A percentile compares a stretch with the other conserved stretches of the same genome.
phyloP scores from a whole-genome alignment of 805 yeast species.

The Yarrowia porcina region DNA sequence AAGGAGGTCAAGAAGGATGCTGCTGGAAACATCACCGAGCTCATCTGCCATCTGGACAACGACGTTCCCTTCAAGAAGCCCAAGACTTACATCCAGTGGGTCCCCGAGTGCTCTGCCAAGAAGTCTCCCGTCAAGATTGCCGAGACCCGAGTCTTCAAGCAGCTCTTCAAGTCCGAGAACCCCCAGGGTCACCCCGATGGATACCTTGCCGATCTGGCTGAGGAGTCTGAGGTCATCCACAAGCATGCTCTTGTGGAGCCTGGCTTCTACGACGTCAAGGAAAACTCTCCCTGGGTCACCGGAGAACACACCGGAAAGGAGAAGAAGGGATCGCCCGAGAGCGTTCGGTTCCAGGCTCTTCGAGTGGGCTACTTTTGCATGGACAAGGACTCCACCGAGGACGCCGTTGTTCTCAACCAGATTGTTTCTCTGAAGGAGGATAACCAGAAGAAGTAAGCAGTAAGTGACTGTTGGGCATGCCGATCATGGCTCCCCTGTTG shows the following conservation, averaged over 20 bases:
- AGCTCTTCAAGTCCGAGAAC: conserved; percentile 84
- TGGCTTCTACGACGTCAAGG: conserved; percentile 63
- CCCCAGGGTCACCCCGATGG: conserved; percentile 89
- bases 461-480: too few species aligned
- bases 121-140: conserved; percentile 60
- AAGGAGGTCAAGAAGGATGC: conserved; percentile 60
- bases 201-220: conserved; percentile 76
- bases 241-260: conserved; percentile 71
- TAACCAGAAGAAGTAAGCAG: conserved; percentile 35
- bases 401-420: conserved; percentile 72
- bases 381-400: conserved; percentile 69
- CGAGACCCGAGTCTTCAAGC: conserved; percentile 85
- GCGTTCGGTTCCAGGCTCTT: conserved; percentile 96
- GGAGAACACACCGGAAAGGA: conserved; percentile 61
- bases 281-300: conserved; percentile 66
- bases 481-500: background rate
- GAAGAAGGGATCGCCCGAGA: conserved; percentile 58
- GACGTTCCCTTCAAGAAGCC: conserved; percentile 67
- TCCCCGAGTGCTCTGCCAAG: conserved; percentile 63
- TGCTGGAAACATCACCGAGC: conserved; percentile 60
- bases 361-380: conserved; percentile 94
- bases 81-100: conserved; percentile 96
- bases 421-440: conserved; percentile 93
- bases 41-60: conserved; percentile 77
- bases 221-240: conserved; percentile 67